Percentiles rank a stretch among this genome's conserved stretches.
phyloP scores from a whole-genome alignment of 1,284 basidiomycete genomes.

The Austroboletus niveus region DNA sequence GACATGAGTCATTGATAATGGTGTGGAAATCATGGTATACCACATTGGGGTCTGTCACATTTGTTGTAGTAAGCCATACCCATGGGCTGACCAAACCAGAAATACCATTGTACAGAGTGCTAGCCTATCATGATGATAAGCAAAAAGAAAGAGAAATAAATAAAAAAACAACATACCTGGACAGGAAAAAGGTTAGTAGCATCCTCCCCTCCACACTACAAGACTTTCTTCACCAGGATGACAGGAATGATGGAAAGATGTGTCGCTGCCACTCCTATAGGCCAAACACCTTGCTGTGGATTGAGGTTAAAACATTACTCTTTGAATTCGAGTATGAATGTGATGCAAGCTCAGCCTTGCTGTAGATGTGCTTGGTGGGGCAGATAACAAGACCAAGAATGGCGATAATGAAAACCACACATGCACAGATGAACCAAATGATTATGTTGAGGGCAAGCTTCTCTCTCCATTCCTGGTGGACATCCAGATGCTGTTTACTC shows the following conservation, averaged over 20 bases:
- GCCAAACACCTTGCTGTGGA: conserved; percentile 93
- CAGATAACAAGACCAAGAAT: conserved; percentile 89
- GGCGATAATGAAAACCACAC: conserved; percentile 91
- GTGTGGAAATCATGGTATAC: too few relatives aligned
- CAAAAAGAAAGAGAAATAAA: too few relatives aligned
- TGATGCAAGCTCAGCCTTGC: conserved; percentile 49
- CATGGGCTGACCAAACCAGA: too few relatives aligned
- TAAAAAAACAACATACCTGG: conserved; percentile 54
- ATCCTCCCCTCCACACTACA: conserved; percentile 81
- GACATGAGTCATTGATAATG: too few relatives aligned
- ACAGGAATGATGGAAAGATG: conserved; percentile 76
- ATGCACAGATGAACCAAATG: conserved; percentile 92
- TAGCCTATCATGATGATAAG: too few relatives aligned
- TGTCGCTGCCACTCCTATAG: conserved; percentile 47
- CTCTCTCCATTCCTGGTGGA: too few relatives aligned
- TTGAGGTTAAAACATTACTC: conserved; percentile 76
- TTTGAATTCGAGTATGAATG: conserved; percentile 60
- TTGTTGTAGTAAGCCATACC: too few relatives aligned
- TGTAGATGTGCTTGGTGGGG: conserved; percentile 94
- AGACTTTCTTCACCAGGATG: conserved; percentile 70
- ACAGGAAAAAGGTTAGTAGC: conserved; percentile 89
- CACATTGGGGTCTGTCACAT: too few relatives aligned
- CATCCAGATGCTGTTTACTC: too few relatives aligned
- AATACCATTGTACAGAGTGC: too few relatives aligned
- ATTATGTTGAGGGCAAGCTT: conserved; percentile 71